A percentile compares a stretch with the other conserved stretches of the same genome.
Conservation (phyloP, 352 stramenopile genomes). For the Plasmopara viticola region DNA sequence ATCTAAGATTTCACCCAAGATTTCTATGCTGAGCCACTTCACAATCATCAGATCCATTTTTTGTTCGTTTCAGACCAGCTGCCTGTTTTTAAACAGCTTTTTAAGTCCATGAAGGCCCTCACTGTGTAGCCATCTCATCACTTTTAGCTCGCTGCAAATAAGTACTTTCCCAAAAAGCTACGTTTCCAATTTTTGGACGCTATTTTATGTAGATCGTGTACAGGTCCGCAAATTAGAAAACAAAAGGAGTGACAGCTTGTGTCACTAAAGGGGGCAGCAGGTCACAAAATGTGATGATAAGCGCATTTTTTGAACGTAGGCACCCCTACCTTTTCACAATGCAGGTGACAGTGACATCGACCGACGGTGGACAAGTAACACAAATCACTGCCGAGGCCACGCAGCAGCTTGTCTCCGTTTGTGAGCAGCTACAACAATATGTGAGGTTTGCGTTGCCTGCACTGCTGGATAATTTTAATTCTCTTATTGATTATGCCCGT, state of each 20-base stretch:
- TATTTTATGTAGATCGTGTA: too few relatives aligned
- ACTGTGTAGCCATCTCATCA: too few relatives aligned
- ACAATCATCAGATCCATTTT: too few relatives aligned
- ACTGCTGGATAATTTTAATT: not conserved
- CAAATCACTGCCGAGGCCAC: conserved; percentile 49
- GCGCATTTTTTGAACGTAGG: not conserved
- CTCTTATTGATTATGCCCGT: conserved; percentile 3
- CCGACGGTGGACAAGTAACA: conserved; percentile 46
- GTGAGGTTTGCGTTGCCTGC: conserved; percentile 10
- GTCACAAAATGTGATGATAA: conserved; percentile 2
- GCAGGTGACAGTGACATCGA: conserved; percentile 62
- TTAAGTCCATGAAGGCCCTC: too few relatives aligned
- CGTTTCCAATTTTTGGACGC: too few relatives aligned
- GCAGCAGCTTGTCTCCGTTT: conserved; percentile 39
- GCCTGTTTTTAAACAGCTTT: too few relatives aligned
- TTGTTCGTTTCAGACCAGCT: too few relatives aligned
- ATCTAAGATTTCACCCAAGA: too few relatives aligned
- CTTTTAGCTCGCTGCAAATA: too few relatives aligned
- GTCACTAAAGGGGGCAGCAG: not conserved
- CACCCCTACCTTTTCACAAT: conserved; percentile 17
- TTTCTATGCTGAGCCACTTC: too few relatives aligned
- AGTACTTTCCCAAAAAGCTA: too few relatives aligned
- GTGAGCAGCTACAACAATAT: conserved; percentile 45
- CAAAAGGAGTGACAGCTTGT: not conserved
- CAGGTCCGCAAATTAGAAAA: too few relatives aligned